Evolutionary conservation across 2,329 filamentous ascomycete species (phyloP).

Genomic region (Paradendryphiella salina): DNA sequence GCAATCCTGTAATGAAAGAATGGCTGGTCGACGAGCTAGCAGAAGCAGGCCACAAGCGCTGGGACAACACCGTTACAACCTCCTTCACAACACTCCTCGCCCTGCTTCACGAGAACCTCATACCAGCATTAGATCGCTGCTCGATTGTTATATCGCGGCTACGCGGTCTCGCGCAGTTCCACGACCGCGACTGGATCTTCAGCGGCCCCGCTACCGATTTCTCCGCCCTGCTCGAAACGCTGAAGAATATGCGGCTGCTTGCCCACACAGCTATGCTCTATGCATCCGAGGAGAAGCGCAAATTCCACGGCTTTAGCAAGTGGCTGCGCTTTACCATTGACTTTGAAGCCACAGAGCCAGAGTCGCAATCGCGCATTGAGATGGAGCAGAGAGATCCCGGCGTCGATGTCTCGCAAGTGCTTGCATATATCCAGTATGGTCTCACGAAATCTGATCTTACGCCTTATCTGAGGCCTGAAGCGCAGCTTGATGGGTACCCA

Average conservation of each 20-base stretch:
- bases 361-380: slow-evolving; percentile 65
- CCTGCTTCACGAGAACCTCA: slow-evolving; percentile 81
- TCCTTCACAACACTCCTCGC: slow-evolving; percentile 77
- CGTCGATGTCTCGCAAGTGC: slow-evolving; percentile 71
- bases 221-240: slow-evolving; percentile 61
- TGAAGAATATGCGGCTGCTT: slow-evolving; percentile 75
- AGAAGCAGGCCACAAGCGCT: slow-evolving; percentile 81
- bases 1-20: slow-evolving; percentile 73
- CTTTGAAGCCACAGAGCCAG: slow-evolving; percentile 67
- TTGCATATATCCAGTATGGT: slow-evolving; percentile 76
- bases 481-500: slow-evolving; percentile 28
- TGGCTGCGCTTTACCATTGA: slow-evolving; percentile 88
- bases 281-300: slow-evolving; percentile 73
- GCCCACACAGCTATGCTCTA: slow-evolving; percentile 72
- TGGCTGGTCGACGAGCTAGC: slow-evolving; percentile 82
- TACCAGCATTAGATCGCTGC: slow-evolving; percentile 84
- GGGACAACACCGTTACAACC: slow-evolving; percentile 83
- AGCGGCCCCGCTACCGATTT: slow-evolving; percentile 54
- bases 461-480: slow-evolving; percentile 57
- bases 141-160: slow-evolving; percentile 80
- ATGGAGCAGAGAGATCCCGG: slow-evolving; percentile 75
- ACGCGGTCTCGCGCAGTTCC: slow-evolving; percentile 79
- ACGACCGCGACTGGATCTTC: slow-evolving; percentile 65
- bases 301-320: slow-evolving; percentile 76
- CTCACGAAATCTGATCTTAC: slow-evolving; percentile 68